phyloP scores from a whole-genome alignment of 345 rosid species.

The Hibiscus trionum region DNA sequence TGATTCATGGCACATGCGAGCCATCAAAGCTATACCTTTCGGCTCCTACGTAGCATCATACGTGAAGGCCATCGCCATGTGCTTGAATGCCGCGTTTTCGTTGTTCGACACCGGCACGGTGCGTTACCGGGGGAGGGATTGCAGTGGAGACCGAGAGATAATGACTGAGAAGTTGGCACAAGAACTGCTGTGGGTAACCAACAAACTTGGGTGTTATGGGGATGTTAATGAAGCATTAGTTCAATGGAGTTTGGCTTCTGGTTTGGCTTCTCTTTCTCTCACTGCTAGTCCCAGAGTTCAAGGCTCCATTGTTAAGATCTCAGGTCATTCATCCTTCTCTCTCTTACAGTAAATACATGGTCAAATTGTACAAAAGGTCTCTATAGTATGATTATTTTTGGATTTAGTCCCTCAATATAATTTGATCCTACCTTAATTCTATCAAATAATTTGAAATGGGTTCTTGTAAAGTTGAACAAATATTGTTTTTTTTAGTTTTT shows the following conservation, averaged over 20 bases:
- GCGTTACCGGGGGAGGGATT: conserved; percentile 21
- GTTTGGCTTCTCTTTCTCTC: conserved; percentile 53
- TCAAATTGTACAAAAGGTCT: no score
- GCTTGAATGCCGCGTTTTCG: conserved; percentile 30
- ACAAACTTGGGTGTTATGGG: conserved; percentile 47
- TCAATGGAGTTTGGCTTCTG: conserved; percentile 64
- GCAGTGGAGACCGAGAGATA: conserved; percentile 25
- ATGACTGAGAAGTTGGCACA: conserved; percentile 67
- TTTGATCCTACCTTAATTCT: no score
- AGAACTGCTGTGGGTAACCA: conserved; percentile 55
- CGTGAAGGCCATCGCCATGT: conserved; percentile 37
- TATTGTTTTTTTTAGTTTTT: no score
- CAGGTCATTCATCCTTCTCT: conserved; percentile 27
- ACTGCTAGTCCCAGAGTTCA: conserved; percentile 58
- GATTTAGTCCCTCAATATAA: no score
- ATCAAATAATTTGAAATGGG: no score
- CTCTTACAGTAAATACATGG: no score
- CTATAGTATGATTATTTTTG: no score
- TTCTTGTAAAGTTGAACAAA: no score
- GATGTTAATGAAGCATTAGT: conserved; percentile 52
- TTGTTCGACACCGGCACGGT: conserved; percentile 19
- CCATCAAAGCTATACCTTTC: conserved; percentile 41
- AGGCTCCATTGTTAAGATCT: conserved; percentile 50
- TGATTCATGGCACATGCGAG: conserved; percentile 33
- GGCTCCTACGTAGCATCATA: conserved; percentile 44